Evolutionary conservation across 202 grass and related monocot species (phyloP).

Genomic region (Carex arenaria): DNA sequence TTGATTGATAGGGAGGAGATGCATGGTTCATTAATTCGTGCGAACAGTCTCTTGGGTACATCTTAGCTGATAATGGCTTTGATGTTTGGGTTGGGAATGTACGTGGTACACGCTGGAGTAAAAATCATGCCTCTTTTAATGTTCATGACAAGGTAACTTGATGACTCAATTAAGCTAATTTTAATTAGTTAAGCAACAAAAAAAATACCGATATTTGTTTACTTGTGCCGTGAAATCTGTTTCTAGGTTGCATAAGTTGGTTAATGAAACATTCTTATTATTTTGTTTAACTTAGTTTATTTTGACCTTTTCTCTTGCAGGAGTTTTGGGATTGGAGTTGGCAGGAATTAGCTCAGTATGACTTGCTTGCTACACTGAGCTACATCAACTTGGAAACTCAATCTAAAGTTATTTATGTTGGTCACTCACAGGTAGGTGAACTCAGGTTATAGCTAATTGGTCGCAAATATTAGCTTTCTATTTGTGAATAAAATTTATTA

Average conservation of each 20-base stretch:
- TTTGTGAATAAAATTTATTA: background rate
- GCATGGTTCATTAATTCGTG: slow-evolving; percentile 83
- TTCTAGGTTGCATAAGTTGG: background rate
- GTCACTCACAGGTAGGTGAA: slow-evolving; percentile 74
- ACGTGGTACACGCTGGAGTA: slow-evolving; percentile 75
- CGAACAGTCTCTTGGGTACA: slow-evolving; percentile 77
- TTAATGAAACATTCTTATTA: background rate
- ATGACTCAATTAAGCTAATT: slow-evolving; percentile 15
- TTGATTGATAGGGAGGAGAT: slow-evolving; percentile 62
- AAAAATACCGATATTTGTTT: background rate
- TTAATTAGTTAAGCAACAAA: background rate
- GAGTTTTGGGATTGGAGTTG: slow-evolving; percentile 99
- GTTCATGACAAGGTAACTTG: slow-evolving; percentile 78
- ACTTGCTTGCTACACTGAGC: slow-evolving; percentile 69
- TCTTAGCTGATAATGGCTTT: slow-evolving; percentile 93
- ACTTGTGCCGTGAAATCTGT: background rate
- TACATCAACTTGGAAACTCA: slow-evolving; percentile 56
- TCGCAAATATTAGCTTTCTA: background rate
- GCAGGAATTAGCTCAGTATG: slow-evolving; percentile 89
- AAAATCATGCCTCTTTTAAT: slow-evolving; percentile 60
- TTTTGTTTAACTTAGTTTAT: background rate
- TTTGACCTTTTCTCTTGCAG: slow-evolving; percentile 32
- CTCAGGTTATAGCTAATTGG: background rate
- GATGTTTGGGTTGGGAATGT: slow-evolving; percentile 98
- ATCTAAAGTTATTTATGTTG: slow-evolving; percentile 74